Percentiles rank a stretch among this genome's conserved stretches.
These are phyloP conservation scores for Strombidium stylifer DNA, from an alignment of 73 alveolate genomes.

Conservation along the genomic window DNA sequence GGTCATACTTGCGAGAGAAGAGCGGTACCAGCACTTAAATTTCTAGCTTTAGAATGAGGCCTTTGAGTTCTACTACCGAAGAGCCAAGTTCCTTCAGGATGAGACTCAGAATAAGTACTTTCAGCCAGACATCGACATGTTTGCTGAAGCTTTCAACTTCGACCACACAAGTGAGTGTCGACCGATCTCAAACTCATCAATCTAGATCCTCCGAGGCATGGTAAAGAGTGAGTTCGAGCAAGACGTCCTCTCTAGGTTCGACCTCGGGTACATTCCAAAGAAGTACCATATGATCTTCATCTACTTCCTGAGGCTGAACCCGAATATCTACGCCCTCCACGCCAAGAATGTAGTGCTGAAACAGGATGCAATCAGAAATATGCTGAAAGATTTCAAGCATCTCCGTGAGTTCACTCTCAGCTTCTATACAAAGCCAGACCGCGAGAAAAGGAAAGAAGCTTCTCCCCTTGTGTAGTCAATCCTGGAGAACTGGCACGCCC, in stretches of 20 bases:
- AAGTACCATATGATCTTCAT: constrained; percentile 12
- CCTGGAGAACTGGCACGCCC: not conserved
- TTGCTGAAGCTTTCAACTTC: not conserved
- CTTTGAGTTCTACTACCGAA: not conserved
- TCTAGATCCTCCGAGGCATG: not conserved
- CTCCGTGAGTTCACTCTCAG: constrained; percentile 5
- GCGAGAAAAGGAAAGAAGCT: constrained; percentile 3
- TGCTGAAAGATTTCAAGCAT: not conserved
- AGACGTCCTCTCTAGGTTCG: not conserved
- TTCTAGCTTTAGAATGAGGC: too few species aligned
- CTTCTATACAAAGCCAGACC: not conserved
- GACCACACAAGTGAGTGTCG: not conserved
- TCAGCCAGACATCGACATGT: not conserved
- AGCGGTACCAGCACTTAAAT: too few species aligned
- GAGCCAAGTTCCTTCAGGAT: not conserved
- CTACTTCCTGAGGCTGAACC: constrained; percentile 7
- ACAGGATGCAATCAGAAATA: constrained; percentile 2
- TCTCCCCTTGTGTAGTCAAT: constrained; percentile 1
- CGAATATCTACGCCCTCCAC: constrained; percentile 1
- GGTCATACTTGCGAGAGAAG: too few species aligned
- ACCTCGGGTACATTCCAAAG: constrained; percentile 14
- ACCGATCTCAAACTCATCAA: not conserved
- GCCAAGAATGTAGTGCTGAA: not conserved
- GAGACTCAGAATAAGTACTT: not conserved
- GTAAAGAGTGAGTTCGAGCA: not conserved